phyloP scores from a whole-genome alignment of 2,329 filamentous ascomycete species.

The Rosellinia necatrix region DNA sequence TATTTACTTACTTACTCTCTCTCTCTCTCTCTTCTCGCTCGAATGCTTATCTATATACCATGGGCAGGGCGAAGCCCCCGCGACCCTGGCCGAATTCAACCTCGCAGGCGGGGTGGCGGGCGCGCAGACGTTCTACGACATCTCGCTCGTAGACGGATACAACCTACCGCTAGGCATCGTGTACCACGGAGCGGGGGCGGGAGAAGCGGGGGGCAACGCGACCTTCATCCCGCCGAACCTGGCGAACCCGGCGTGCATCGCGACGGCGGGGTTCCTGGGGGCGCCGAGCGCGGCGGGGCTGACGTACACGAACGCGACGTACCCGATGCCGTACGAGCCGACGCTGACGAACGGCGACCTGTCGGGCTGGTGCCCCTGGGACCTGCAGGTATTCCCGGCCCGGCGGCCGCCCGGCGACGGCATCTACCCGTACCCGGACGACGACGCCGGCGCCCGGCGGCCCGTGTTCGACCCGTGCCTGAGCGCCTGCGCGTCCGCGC shows the following conservation, averaged over 20 bases:
- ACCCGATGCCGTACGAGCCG: slow-evolving; percentile 70
- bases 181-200: slow-evolving; percentile 62
- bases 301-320: slow-evolving; percentile 67
- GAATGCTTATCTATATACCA: slow-evolving; percentile 6
- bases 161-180: slow-evolving; percentile 73
- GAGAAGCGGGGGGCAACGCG: too few species aligned
- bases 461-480: slow-evolving; percentile 78
- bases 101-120: slow-evolving; percentile 66
- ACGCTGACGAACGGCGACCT: slow-evolving; percentile 61
- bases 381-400: slow-evolving; percentile 72
- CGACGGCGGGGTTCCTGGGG: slow-evolving; percentile 66
- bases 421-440: slow-evolving; percentile 80
- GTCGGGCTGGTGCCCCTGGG: slow-evolving; percentile 78
- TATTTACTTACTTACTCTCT: too few species aligned
- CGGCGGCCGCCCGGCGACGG: slow-evolving; percentile 72
- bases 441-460: slow-evolving; percentile 69
- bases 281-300: slow-evolving; percentile 57
- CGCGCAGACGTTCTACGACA: slow-evolving; percentile 78
- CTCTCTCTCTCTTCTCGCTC: not conserved
- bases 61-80: slow-evolving; percentile 72
- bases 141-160: slow-evolving; percentile 84
- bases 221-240: slow-evolving; percentile 74
- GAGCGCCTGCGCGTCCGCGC: slow-evolving; percentile 74
- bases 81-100: slow-evolving; percentile 81
- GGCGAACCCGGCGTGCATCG: slow-evolving; percentile 78